Conservation (phyloP, 371 early-diverging fungal species). For the Circinella minor region DNA sequence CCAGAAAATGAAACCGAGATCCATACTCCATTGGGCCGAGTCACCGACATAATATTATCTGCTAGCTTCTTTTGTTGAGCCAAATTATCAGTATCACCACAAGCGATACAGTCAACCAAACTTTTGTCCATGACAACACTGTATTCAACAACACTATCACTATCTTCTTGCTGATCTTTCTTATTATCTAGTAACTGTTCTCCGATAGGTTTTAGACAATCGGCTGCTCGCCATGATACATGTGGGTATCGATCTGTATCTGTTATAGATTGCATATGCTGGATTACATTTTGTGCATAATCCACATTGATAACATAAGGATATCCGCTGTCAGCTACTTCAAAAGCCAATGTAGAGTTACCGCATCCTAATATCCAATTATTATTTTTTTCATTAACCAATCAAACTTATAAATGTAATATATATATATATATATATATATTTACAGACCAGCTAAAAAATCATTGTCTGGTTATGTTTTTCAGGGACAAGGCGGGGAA, state of each 20-base stretch:
- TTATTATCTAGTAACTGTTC: constrained; percentile 83
- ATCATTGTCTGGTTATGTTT: not conserved
- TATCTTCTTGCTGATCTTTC: constrained; percentile 18
- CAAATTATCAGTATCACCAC: constrained; percentile 45
- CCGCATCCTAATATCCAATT: constrained; percentile 51
- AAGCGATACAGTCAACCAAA: constrained; percentile 42
- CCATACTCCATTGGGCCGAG: constrained; percentile 31
- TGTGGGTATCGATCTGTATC: constrained; percentile 11
- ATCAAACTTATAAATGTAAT: not conserved
- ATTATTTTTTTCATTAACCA: not conserved
- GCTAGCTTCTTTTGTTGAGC: constrained; percentile 23
- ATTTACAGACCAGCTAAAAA: too few species aligned
- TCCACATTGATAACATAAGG: constrained; percentile 42
- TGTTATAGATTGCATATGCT: constrained; percentile 37
- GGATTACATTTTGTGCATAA: constrained; percentile 49
- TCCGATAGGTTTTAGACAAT: constrained; percentile 59
- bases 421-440: too few species aligned
- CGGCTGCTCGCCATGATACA: constrained; percentile 31
- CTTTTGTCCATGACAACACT: constrained; percentile 49
- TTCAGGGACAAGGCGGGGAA: not conserved
- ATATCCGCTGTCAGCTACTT: constrained; percentile 44
- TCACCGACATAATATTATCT: constrained; percentile 23
- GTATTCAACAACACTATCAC: not conserved
- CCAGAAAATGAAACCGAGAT: constrained; percentile 37
- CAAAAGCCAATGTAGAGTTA: constrained; percentile 53